Percentiles rank a stretch among this genome's conserved stretches.
These are phyloP conservation scores for Russula dissimulans DNA, from an alignment of 768 basidiomycete genomes.

Conservation along the genomic window DNA sequence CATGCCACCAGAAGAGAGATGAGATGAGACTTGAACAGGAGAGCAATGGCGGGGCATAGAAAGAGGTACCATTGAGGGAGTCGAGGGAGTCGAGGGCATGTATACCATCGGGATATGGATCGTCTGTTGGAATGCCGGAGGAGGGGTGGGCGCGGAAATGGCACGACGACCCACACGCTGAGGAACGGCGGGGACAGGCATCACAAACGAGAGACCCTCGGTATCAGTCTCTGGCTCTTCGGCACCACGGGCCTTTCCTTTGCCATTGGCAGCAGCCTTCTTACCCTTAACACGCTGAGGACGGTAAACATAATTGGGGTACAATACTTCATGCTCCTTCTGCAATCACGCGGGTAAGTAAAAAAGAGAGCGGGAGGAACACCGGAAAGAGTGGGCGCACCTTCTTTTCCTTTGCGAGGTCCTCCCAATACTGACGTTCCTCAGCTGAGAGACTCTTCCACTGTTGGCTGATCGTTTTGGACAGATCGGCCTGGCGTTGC, in stretches of 20 bases:
- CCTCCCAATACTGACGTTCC: slow-evolving; percentile 68
- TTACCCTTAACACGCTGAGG: slow-evolving; percentile 57
- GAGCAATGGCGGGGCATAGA: slow-evolving; percentile 45
- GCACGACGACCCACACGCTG: slow-evolving; percentile 34
- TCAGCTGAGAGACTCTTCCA: slow-evolving; percentile 62
- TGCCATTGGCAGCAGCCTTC: slow-evolving; percentile 40
- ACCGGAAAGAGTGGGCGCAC: slow-evolving; percentile 48
- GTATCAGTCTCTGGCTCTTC: slow-evolving; percentile 19
- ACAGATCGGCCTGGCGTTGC: slow-evolving; percentile 69
- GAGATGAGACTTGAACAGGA: slow-evolving; percentile 26
- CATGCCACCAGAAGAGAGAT: slow-evolving; percentile 31
- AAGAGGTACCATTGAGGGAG: slow-evolving; percentile 45
- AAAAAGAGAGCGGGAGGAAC: slow-evolving; percentile 17
- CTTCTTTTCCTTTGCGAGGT: slow-evolving; percentile 65
- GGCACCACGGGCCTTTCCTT: slow-evolving; percentile 40
- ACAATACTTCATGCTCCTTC: slow-evolving; percentile 66
- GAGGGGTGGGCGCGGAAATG: slow-evolving; percentile 54
- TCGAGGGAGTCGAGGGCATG: slow-evolving; percentile 56
- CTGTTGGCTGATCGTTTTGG: slow-evolving; percentile 74
- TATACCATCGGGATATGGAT: slow-evolving; percentile 60
- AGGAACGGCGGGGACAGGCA: slow-evolving; percentile 27
- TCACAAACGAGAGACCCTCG: slow-evolving; percentile 37
- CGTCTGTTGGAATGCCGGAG: slow-evolving; percentile 55
- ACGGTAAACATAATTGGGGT: slow-evolving; percentile 72
- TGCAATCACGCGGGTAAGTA: slow-evolving; percentile 55